Base-by-base conservation (phyloP, 768 basidiomycete species). In the Auricularia auricula-judae region DNA sequence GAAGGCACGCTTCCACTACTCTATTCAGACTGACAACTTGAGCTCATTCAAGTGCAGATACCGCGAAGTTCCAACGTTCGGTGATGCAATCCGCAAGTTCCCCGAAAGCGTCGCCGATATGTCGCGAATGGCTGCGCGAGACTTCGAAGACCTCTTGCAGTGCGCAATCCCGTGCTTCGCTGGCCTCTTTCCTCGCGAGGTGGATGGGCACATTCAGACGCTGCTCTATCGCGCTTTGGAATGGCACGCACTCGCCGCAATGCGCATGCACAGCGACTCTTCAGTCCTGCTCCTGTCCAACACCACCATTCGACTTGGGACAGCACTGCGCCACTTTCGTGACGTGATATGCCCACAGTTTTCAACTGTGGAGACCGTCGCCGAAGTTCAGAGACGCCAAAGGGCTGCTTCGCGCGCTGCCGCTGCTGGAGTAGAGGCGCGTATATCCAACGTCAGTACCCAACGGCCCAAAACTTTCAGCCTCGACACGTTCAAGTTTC, bases 141-240 rank as follows among this genome's bases (percentile, higher is more conserved):
- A 66, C 58, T 66, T 39, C 43, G 56, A 66, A 35, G 63, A 66
- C 36, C 35, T 66, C 14, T 39, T 66, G 8, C 62, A 63, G 14
- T 63, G 64, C 21, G 43, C 51, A 2, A 60, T 63, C 1, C 78
- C 79, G 0, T 75, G 70, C 0, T 78, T 80, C 34, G 76, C 81
- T 3, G 77, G 74, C 2, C 71, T 81, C 0, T 67, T 80, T 0
- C 71, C 70, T 3, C 64, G 69, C 7, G 61, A 35, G 0, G 68
- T 76, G n/a, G 65, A 78, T 39, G 47, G 4, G 10, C 16, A 14
- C 14, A 56, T 67, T 8, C 18, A 16, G 7, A 10, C 5, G 0
- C 42, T 64, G 3, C 21, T 51, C 16, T 51, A 11, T 16, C 47
- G 47, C 47, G 47, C 47, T 4, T 62, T n/a, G 4, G 42, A 63